phyloP scores from a whole-genome alignment of 2,329 filamentous ascomycete species.

The Corniculantispora saksenae region DNA sequence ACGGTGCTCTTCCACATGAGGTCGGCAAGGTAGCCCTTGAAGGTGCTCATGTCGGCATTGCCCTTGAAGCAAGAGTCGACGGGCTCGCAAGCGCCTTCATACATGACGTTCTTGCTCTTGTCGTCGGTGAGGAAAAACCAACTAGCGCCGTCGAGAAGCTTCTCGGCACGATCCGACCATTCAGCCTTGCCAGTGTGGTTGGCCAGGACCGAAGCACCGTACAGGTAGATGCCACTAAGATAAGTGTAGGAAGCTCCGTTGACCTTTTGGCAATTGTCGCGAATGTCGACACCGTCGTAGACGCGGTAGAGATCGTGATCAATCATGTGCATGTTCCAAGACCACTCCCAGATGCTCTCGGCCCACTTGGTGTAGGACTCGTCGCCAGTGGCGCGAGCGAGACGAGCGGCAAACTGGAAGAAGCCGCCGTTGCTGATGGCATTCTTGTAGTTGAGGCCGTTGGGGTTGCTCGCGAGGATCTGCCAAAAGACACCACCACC shows the following conservation, averaged over 20 bases:
- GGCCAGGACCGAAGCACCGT: slow-evolving; percentile 64
- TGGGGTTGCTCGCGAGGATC: slow-evolving; percentile 68
- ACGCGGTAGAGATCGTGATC: slow-evolving; percentile 52
- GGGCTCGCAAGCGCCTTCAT: slow-evolving; percentile 66
- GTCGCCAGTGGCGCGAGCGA: slow-evolving; percentile 70
- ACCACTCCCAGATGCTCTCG: slow-evolving; percentile 67
- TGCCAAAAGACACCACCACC: slow-evolving; percentile 74
- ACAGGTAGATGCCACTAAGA: slow-evolving; percentile 65
- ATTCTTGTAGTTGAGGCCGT: slow-evolving; percentile 77
- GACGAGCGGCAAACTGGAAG: slow-evolving; percentile 76
- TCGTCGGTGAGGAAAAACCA: slow-evolving; percentile 56
- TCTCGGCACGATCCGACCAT: slow-evolving; percentile 56
- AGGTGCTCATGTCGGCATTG: slow-evolving; percentile 64
- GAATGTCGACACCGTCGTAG: slow-evolving; percentile 62
- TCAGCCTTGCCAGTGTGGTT: slow-evolving; percentile 55
- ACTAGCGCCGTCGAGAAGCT: slow-evolving; percentile 52
- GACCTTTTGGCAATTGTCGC: slow-evolving; percentile 53
- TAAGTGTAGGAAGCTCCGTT: slow-evolving; percentile 65
- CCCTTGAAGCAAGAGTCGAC: slow-evolving; percentile 46
- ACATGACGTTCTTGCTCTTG: slow-evolving; percentile 62
- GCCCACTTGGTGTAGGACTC: slow-evolving; percentile 68
- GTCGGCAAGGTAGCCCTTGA: slow-evolving; percentile 68
- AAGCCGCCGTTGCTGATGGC: slow-evolving; percentile 75
- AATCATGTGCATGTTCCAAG: slow-evolving; percentile 56
- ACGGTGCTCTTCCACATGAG: slow-evolving; percentile 62